These are phyloP conservation scores for Actinidia polygama DNA, from an alignment of 179 eudicot species.

Conservation along the genomic window DNA sequence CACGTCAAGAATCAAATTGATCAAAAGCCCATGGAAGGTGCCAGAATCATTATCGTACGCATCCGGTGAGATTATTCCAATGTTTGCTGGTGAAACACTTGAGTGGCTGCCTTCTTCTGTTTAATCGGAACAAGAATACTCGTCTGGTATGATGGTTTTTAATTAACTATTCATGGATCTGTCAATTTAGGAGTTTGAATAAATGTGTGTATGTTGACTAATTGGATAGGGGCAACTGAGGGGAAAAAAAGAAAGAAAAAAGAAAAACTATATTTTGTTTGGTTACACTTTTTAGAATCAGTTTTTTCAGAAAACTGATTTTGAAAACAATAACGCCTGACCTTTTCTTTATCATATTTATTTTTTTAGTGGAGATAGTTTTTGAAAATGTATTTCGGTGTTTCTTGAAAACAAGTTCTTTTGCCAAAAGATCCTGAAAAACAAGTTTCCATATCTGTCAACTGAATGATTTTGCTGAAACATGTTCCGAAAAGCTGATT, in stretches of 20 bases:
- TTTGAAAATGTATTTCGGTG: too few relatives aligned
- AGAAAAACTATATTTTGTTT: too few relatives aligned
- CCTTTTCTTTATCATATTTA: too few relatives aligned
- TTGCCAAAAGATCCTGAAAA: too few relatives aligned
- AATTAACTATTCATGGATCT: neutral
- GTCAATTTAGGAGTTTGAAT: neutral
- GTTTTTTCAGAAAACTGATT: too few relatives aligned
- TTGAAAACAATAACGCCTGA: too few relatives aligned
- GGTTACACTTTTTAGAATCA: too few relatives aligned
- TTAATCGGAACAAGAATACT: neutral
- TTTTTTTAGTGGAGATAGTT: too few relatives aligned
- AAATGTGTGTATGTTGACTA: neutral
- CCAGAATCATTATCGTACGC: constrained; percentile 54
- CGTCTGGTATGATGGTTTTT: neutral
- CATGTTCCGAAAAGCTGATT: too few relatives aligned
- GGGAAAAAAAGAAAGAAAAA: neutral
- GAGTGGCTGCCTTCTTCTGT: constrained; percentile 57
- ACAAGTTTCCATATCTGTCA: too few relatives aligned
- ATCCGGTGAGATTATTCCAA: constrained; percentile 76
- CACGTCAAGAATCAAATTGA: constrained; percentile 67
- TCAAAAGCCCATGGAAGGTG: constrained; percentile 75
- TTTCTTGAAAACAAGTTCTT: too few relatives aligned
- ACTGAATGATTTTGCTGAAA: too few relatives aligned
- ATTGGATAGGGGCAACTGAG: neutral
- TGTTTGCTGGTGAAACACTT: constrained; percentile 86